Conservation (phyloP, 2,329 filamentous ascomycete species). For the Westerdykella ornata region DNA sequence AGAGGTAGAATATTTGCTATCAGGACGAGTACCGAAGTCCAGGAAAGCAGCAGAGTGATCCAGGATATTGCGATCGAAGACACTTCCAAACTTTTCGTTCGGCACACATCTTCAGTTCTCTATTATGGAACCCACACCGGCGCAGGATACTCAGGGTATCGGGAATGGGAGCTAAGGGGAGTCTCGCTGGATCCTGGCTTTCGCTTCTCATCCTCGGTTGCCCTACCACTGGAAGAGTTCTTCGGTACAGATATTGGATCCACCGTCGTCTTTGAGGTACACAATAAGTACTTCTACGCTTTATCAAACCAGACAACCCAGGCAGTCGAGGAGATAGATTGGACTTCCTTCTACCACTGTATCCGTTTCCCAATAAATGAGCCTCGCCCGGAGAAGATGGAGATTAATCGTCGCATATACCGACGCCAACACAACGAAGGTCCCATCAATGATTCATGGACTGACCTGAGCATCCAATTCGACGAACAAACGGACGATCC, state of each 20-base stretch:
- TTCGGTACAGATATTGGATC: slow-evolving; percentile 60
- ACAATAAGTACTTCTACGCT: slow-evolving; percentile 60
- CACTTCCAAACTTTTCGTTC: slow-evolving; percentile 57
- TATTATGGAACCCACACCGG: slow-evolving; percentile 61
- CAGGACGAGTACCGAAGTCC: slow-evolving; percentile 10
- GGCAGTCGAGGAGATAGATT: slow-evolving; percentile 57
- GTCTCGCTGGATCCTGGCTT: slow-evolving; percentile 13
- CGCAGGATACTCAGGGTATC: slow-evolving; percentile 48
- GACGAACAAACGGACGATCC: slow-evolving; percentile 55
- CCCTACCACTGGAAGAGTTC: slow-evolving; percentile 51
- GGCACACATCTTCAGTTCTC: slow-evolving; percentile 56
- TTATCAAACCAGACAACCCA: slow-evolving; percentile 60
- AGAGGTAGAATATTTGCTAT: slow-evolving; percentile 23
- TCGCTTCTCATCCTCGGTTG: background rate
- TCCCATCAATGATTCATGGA: slow-evolving; percentile 68
- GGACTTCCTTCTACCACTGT: slow-evolving; percentile 64
- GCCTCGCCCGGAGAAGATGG: slow-evolving; percentile 37
- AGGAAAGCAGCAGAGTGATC: slow-evolving; percentile 35
- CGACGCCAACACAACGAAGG: slow-evolving; percentile 63
- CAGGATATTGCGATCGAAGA: slow-evolving; percentile 13
- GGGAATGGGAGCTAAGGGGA: slow-evolving; percentile 57
- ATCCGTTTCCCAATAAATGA: slow-evolving; percentile 54
- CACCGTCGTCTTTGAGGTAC: slow-evolving; percentile 65
- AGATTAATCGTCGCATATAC: slow-evolving; percentile 51
- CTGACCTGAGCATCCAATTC: slow-evolving; percentile 54